Conservation (phyloP, 306 rosid genomes). For the Mimosa pudica region DNA sequence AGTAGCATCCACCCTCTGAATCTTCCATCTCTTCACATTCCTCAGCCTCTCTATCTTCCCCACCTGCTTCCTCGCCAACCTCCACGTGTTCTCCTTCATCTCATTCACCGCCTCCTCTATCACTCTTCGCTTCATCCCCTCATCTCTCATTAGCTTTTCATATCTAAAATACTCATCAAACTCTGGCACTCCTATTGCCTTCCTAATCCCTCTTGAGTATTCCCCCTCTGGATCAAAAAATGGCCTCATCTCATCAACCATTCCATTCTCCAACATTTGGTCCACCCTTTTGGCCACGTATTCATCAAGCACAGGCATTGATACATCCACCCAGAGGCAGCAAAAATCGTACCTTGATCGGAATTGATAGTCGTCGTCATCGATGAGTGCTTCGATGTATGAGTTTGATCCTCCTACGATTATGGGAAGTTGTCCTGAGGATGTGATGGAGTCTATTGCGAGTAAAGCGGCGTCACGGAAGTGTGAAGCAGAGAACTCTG, state of each 20-base stretch:
- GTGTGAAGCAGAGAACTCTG: constrained; percentile 56
- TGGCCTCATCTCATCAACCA: constrained; percentile 59
- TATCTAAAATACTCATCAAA: constrained; percentile 61
- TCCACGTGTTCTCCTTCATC: constrained; percentile 60
- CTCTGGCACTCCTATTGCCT: constrained; percentile 89
- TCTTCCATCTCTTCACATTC: constrained; percentile 65
- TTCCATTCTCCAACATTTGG: constrained; percentile 62
- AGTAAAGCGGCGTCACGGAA: constrained; percentile 50
- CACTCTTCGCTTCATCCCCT: constrained; percentile 29
- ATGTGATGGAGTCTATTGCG: constrained; percentile 49
- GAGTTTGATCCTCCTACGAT: constrained; percentile 94
- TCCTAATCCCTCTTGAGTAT: constrained; percentile 60
- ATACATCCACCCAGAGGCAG: constrained; percentile 78
- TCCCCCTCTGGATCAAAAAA: constrained; percentile 54
- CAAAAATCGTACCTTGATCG: constrained; percentile 61
- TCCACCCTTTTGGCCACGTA: constrained; percentile 65
- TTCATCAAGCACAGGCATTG: constrained; percentile 45
- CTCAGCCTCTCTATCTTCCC: constrained; percentile 58
- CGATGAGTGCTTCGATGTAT: constrained; percentile 67
- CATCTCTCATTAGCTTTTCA: constrained; percentile 32
- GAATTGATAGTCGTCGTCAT: constrained; percentile 50
- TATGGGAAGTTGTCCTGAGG: constrained; percentile 55
- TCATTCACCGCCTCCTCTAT: constrained; percentile 51
- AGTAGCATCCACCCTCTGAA: constrained; percentile 70
- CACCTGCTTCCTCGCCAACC: constrained; percentile 60